phyloP scores from a whole-genome alignment of 768 basidiomycete genomes.

The Kwoniella bestiolae region DNA sequence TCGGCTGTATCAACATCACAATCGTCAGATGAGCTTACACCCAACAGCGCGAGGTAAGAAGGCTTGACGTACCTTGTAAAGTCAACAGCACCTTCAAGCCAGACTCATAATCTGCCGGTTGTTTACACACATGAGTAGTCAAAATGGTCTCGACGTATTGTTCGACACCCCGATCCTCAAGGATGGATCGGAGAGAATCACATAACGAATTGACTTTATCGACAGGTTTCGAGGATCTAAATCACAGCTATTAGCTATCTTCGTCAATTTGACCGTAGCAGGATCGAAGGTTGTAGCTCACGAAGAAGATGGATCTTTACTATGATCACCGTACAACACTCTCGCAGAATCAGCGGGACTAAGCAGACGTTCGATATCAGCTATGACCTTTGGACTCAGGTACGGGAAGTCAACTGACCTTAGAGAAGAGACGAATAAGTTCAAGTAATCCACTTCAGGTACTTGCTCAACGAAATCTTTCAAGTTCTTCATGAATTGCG shows the following conservation, averaged over 20 bases:
- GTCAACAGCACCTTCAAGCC: conserved; percentile 74
- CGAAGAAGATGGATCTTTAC: conserved; percentile 14
- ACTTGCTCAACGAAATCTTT: conserved; percentile 79
- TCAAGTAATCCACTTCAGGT: conserved; percentile 86
- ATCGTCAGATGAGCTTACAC: conserved; percentile 6
- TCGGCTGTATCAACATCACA: conserved; percentile 41
- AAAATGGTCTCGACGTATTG: conserved; percentile 88
- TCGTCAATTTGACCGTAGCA: background rate
- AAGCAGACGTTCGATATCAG: background rate
- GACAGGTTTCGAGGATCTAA: conserved; percentile 1
- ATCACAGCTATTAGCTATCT: background rate
- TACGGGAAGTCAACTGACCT: conserved; percentile 68
- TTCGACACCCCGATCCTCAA: conserved; percentile 71
- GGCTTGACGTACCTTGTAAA: conserved; percentile 68
- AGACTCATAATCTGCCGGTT: conserved; percentile 86
- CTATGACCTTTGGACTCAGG: no score
- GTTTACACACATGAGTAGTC: conserved; percentile 90
- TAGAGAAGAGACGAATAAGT: conserved; percentile 83
- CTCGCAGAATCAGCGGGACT: conserved; percentile 18
- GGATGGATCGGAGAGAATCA: conserved; percentile 71
- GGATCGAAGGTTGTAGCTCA: background rate
- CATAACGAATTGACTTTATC: conserved; percentile 70
- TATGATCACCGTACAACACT: conserved; percentile 19
- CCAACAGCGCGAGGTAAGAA: background rate
- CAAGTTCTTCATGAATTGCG: conserved; percentile 68